A percentile compares a stretch with the other conserved stretches of the same genome.
Evolutionary conservation across 2,329 filamentous ascomycete genomes (phyloP).

Genomic region (Coniochaeta sp.): DNA sequence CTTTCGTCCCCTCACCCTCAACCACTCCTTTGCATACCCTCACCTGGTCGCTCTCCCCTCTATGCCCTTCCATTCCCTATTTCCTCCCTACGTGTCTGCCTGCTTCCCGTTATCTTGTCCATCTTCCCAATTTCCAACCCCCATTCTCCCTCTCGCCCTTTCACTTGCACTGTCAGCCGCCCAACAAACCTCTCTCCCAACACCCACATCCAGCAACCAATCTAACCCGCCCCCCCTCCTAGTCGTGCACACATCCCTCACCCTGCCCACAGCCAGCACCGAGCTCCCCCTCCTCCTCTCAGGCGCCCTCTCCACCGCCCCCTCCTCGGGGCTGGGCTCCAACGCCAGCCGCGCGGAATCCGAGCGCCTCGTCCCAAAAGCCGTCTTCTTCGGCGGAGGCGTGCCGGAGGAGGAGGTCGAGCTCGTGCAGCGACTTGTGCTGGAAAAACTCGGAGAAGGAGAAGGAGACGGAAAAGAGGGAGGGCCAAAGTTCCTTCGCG

Average conservation of each 20-base stretch:
- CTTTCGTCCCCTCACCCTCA: background rate
- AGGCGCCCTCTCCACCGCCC: constrained; percentile 71
- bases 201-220: constrained; percentile 53
- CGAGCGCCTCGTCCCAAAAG: constrained; percentile 12
- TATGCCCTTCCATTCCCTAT: too few relatives aligned
- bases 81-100: too few relatives aligned
- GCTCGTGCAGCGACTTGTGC: constrained; percentile 4
- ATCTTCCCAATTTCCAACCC: too few relatives aligned
- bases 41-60: too few relatives aligned
- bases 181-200: constrained; percentile 24
- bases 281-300: constrained; percentile 93
- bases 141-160: too few relatives aligned
- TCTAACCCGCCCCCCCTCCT: too few relatives aligned
- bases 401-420: constrained; percentile 12
- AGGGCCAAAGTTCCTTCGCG: constrained; percentile 7
- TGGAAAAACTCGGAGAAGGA: background rate
- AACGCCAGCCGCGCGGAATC: constrained; percentile 9
- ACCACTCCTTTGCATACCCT: background rate
- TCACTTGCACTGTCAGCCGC: too few relatives aligned
- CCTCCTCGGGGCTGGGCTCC: constrained; percentile 14
- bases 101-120: too few relatives aligned
- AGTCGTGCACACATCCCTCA: constrained; percentile 12
- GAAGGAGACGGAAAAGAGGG: background rate
- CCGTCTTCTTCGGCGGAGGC: constrained; percentile 17
- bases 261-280: constrained; percentile 68